phyloP scores from a whole-genome alignment of 2,329 filamentous ascomycete genomes.

The Parafenestella ontariensis region DNA sequence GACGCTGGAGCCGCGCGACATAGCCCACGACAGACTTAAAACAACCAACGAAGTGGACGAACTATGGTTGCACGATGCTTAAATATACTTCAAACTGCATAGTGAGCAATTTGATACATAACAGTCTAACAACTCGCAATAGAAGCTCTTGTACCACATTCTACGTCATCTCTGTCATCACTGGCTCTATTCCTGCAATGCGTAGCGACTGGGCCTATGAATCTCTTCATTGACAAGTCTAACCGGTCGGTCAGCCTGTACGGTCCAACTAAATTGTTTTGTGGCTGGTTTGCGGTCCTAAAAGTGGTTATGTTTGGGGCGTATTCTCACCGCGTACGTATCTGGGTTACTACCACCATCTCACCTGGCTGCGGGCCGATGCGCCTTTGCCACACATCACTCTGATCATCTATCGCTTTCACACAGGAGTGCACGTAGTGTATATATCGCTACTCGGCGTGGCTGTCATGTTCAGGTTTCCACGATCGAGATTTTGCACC shows the following conservation, averaged over 20 bases:
- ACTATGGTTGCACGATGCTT: background rate
- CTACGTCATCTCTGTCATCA: background rate
- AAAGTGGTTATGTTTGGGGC: conserved; percentile 1
- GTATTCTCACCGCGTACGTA: conserved; percentile 1
- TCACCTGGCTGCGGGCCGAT: background rate
- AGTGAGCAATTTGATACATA: background rate
- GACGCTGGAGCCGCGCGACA: background rate
- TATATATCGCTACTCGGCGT: conserved; percentile 3
- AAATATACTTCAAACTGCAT: background rate
- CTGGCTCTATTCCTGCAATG: background rate
- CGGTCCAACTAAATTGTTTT: background rate
- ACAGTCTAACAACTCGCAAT: background rate
- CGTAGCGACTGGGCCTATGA: background rate
- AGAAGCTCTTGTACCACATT: background rate
- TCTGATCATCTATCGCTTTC: background rate
- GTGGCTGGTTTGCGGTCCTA: background rate
- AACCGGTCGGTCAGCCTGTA: background rate
- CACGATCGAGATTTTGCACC: background rate
- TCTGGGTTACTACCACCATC: background rate
- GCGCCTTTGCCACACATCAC: conserved; percentile 5
- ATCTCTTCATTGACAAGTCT: background rate
- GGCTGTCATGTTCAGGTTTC: background rate
- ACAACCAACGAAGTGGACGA: background rate
- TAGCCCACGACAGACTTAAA: conserved; percentile 2
- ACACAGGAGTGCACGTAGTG: background rate